phyloP scores from a whole-genome alignment of 176 grass and related monocot species.

The Alopecurus myosuroides region DNA sequence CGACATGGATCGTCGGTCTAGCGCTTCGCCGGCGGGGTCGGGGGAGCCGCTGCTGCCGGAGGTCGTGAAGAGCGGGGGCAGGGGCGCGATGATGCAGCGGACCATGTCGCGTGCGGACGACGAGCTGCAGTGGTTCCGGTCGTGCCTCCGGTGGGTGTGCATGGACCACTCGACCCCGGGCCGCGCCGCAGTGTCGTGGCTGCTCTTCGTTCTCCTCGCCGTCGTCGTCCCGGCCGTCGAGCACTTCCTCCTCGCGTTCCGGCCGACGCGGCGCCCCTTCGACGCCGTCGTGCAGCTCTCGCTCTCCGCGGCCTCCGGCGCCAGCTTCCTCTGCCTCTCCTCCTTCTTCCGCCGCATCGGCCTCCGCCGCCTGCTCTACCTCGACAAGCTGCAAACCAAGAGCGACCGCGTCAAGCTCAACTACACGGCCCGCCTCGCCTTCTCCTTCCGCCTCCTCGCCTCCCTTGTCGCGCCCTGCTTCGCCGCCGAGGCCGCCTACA shows the following conservation, averaged over 20 bases:
- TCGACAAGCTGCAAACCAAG: constrained; percentile 63
- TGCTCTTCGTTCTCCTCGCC: constrained; percentile 49
- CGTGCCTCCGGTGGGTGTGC: constrained; percentile 70
- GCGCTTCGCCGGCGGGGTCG: not conserved
- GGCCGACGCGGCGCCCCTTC: constrained; percentile 41
- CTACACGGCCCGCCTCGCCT: constrained; percentile 28
- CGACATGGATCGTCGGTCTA: constrained; percentile 15
- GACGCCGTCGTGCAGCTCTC: constrained; percentile 63
- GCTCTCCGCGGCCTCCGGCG: constrained; percentile 41
- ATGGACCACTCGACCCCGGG: constrained; percentile 60
- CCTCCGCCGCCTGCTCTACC: constrained; percentile 73
- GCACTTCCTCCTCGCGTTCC: constrained; percentile 63
- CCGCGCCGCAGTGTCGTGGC: constrained; percentile 42
- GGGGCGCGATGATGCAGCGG: not conserved
- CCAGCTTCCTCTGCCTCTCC: constrained; percentile 69
- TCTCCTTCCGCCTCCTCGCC: constrained; percentile 43
- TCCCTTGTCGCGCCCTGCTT: not conserved
- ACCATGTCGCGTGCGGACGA: constrained; percentile 39
- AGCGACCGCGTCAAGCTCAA: constrained; percentile 29
- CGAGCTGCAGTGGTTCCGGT: constrained; percentile 69
- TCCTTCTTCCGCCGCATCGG: constrained; percentile 55
- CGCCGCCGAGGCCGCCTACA: not conserved
- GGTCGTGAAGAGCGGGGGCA: not conserved
- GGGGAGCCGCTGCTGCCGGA: constrained; percentile 32
- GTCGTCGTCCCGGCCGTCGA: constrained; percentile 32